These are phyloP conservation scores for Fraxinus sp. DNA, from an alignment of 305 asterid genomes.

Conservation along the genomic window DNA sequence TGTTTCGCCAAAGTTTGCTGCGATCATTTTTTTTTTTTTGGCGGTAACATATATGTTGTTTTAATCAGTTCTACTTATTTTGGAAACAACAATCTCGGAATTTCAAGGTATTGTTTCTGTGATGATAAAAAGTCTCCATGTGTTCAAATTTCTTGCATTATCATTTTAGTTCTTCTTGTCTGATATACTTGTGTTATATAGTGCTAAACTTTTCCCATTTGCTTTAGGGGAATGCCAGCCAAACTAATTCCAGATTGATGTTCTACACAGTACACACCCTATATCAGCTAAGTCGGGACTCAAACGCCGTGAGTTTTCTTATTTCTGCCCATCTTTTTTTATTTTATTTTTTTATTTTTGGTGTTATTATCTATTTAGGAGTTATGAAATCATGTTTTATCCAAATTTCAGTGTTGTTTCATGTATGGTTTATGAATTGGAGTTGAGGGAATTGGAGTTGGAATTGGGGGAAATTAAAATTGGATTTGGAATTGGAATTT, in stretches of 20 bases:
- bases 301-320: too few species aligned
- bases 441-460: too few species aligned
- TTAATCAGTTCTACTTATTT: background rate
- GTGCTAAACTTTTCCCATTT: conserved; percentile 8
- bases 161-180: conserved; percentile 17
- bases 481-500: too few species aligned
- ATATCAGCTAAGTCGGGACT: conserved; percentile 38
- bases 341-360: too few species aligned
- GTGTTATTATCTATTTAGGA: too few species aligned
- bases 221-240: conserved; percentile 43
- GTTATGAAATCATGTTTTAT: too few species aligned
- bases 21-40: too few species aligned
- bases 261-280: conserved; percentile 33
- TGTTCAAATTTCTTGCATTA: background rate
- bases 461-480: too few species aligned
- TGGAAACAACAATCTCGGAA: background rate
- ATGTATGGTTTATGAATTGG: too few species aligned
- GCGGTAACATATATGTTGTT: background rate
- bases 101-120: background rate
- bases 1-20: too few species aligned
- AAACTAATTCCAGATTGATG: conserved; percentile 38
- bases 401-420: too few species aligned
- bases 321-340: too few species aligned
- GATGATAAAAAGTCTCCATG: background rate
- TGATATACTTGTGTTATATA: background rate